phyloP scores from a whole-genome alignment of 805 yeast species.

The Pichia thaimueangensis region DNA sequence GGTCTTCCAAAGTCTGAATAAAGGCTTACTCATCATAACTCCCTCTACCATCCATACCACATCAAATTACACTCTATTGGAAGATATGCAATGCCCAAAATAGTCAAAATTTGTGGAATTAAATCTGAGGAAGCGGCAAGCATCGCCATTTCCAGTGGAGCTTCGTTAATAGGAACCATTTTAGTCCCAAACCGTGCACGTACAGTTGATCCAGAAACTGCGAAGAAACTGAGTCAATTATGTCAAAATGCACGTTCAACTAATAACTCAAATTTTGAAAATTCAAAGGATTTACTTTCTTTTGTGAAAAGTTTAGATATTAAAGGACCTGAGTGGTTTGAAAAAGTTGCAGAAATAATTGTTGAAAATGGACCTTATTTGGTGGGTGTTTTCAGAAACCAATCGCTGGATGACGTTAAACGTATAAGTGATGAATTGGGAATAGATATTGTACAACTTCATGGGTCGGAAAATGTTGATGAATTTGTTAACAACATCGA shows the following conservation, averaged over 20 bases:
- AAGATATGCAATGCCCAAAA: too few species aligned
- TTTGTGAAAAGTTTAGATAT: slow-evolving; percentile 13
- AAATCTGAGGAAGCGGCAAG: slow-evolving; percentile 60
- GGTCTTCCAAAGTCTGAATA: too few species aligned
- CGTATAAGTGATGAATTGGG: slow-evolving; percentile 36
- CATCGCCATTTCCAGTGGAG: slow-evolving; percentile 64
- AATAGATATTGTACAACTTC: slow-evolving; percentile 81
- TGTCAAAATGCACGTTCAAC: slow-evolving; percentile 19
- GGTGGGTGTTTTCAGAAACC: slow-evolving; percentile 91
- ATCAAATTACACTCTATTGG: too few species aligned
- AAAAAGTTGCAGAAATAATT: slow-evolving; percentile 22
- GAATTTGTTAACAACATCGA: slow-evolving; percentile 33
- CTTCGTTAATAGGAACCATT: slow-evolving; percentile 77
- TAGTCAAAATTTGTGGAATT: slow-evolving; percentile 87
- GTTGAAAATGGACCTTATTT: slow-evolving; percentile 50
- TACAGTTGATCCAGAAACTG: slow-evolving; percentile 48
- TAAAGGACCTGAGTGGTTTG: slow-evolving; percentile 31
- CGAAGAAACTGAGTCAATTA: slow-evolving; percentile 38
- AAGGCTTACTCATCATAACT: too few species aligned
- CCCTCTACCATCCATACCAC: too few species aligned
- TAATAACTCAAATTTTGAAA: slow-evolving; percentile 18
- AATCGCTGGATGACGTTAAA: slow-evolving; percentile 56
- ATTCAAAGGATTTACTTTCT: slow-evolving; percentile 20
- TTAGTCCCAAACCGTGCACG: slow-evolving; percentile 78
- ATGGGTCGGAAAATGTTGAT: slow-evolving; percentile 62